Evolutionary conservation across 164 flowering plant species (phyloP), one percentile per base, ranked within the genome.

Genomic region (Liriodendron chinense): DNA sequence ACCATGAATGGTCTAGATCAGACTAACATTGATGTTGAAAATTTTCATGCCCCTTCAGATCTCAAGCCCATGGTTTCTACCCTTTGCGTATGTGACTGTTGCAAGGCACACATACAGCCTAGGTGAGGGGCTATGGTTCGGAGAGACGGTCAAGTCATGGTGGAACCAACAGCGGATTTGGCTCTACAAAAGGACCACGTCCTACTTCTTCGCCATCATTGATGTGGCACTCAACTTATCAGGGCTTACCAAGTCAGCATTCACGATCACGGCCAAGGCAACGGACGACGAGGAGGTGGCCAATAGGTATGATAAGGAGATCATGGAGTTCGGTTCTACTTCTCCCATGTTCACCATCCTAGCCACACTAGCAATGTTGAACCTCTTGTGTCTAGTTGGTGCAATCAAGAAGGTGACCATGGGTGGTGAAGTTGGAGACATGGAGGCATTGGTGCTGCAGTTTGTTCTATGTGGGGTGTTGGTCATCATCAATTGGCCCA

Each of bases 131-230:
- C 78, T 91, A 1, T 80, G 75, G 73, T 74, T 74, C 7, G 87
- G 84, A 10, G 91, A 94, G 71, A 90, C 94, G 47, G 12, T 82
- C 65, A 59, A 65, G 21, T 90, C 87, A 1, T 92, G 94, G 94
- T 89, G 92, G 94, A 84, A 89, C 66, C 90, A 86, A 1, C 89
- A 87, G 50, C 79, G 94, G 23, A 87, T 90, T n/a, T 90, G 94
- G 97, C 84, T 93, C 25, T 87, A 80, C 76, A 90, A 81, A 77
- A 83, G 93, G 76, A 81, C 85, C 69, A 81, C 77, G 47, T 88
- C 94, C 10, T 93, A 83, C 77, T 74, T 89, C 22, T 89, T 90
- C 23, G 92, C 85, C 47, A 47, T 81, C 66, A 25, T 85, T 0
- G 95, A 92, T 71, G 77, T 86, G 63, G 65, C 83, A 14, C 57